phyloP scores from a whole-genome alignment of 805 yeast genomes.

The Candida nemodendra region DNA sequence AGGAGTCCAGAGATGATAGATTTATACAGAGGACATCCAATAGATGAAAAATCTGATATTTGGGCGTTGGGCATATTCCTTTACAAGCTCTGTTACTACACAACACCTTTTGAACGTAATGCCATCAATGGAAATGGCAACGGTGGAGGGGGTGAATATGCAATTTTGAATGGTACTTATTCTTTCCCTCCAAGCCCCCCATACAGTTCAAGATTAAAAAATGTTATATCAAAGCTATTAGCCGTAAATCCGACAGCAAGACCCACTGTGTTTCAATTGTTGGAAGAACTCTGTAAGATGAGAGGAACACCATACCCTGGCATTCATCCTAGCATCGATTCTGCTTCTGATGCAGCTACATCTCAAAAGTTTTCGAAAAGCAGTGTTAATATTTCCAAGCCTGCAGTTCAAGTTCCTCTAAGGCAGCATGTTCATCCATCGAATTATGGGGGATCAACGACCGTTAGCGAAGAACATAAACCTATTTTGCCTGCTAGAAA shows the following conservation, averaged over 20 bases:
- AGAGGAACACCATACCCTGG: constrained; percentile 41
- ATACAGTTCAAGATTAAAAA: constrained; percentile 61
- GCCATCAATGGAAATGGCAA: constrained; percentile 34
- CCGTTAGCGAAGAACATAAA: constrained; percentile 1
- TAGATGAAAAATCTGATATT: constrained; percentile 79
- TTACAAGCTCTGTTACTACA: constrained; percentile 76
- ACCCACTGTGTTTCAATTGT: constrained; percentile 69
- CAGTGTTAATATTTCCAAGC: neutral
- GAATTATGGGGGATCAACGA: constrained; percentile 14
- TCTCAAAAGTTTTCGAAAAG: neutral
- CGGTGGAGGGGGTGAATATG: constrained; percentile 52
- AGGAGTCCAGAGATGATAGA: constrained; percentile 86
- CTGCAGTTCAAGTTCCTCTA: constrained; percentile 1
- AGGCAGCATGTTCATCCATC: constrained; percentile 1
- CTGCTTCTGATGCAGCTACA: constrained; percentile 9
- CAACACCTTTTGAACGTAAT: constrained; percentile 73
- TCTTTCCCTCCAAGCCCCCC: constrained; percentile 54
- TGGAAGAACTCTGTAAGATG: constrained; percentile 67
- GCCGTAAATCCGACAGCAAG: constrained; percentile 67
- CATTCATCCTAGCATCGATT: constrained; percentile 29
- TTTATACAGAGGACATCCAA: constrained; percentile 61
- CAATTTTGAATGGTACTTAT: constrained; percentile 56
- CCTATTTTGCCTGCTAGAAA: constrained; percentile 18
- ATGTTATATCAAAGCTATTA: constrained; percentile 59
- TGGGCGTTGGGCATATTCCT: constrained; percentile 84